phyloP scores from a whole-genome alignment of 352 stramenopile genomes.

The Globisporangium splendens region DNA sequence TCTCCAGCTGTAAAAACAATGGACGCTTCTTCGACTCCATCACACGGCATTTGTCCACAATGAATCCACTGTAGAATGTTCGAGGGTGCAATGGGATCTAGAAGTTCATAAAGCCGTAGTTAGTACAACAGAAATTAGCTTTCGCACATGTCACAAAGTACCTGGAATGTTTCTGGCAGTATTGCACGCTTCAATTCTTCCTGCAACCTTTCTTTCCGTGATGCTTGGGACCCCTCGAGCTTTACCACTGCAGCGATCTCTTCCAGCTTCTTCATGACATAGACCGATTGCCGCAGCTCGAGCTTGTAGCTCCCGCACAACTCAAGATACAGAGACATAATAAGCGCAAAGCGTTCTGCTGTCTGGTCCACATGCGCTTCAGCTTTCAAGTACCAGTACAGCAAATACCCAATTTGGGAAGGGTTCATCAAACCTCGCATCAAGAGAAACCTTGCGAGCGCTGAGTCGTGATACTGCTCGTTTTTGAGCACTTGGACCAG shows the following conservation, averaged over 20 bases:
- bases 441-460: conserved; percentile 72
- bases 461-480: conserved; percentile 80
- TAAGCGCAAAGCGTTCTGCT: conserved; percentile 57
- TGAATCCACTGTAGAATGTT: conserved; percentile 75
- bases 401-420: conserved; percentile 72
- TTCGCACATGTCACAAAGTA: not conserved
- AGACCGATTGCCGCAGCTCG: conserved; percentile 89
- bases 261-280: conserved; percentile 90
- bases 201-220: conserved; percentile 51
- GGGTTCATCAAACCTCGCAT: conserved; percentile 73
- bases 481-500: conserved; percentile 86
- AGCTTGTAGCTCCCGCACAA: conserved; percentile 87
- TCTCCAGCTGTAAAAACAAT: conserved; percentile 85
- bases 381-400: conserved; percentile 82
- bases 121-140: not conserved
- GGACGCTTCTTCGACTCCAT: conserved; percentile 94
- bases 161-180: conserved; percentile 84
- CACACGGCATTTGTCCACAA: conserved; percentile 82
- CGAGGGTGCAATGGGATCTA: conserved; percentile 82
- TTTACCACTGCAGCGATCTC: conserved; percentile 71
- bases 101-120: not conserved
- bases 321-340: conserved; percentile 80
- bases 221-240: conserved; percentile 27
- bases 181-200: conserved; percentile 45
- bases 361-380: conserved; percentile 67